Conservation (phyloP, 108 stramenopile genomes). For the Nitzschia sp. region DNA sequence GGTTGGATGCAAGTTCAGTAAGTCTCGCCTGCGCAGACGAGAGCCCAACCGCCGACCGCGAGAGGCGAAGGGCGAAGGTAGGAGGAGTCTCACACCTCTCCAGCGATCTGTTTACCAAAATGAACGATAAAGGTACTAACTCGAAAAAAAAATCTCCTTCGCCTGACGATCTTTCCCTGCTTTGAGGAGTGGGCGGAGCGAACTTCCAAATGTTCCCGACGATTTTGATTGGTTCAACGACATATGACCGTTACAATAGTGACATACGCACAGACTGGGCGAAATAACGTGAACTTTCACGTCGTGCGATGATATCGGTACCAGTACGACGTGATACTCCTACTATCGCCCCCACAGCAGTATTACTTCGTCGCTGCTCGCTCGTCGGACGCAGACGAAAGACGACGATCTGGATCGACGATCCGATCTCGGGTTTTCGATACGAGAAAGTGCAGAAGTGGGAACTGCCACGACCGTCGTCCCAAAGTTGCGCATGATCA, state of each 20-base stretch:
- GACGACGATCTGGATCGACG: too few relatives aligned
- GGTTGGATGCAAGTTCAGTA: slow-evolving; percentile 1
- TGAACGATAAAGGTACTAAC: too few relatives aligned
- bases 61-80: slow-evolving; percentile 3
- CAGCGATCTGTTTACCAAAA: not conserved
- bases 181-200: not conserved
- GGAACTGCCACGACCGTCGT: too few relatives aligned
- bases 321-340: too few relatives aligned
- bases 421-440: too few relatives aligned
- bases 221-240: not conserved
- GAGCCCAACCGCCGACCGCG: not conserved
- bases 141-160: not conserved
- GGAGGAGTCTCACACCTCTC: not conserved
- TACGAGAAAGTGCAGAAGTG: too few relatives aligned
- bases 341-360: too few relatives aligned
- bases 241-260: not conserved
- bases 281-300: not conserved
- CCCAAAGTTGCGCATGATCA: too few relatives aligned
- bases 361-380: too few relatives aligned
- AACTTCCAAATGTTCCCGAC: not conserved
- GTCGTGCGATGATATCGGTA: not conserved
- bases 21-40: too few relatives aligned
- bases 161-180: not conserved
- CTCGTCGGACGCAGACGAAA: too few relatives aligned
- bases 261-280: too few relatives aligned